Evolutionary conservation across 352 stramenopile genomes (phyloP).

Genomic region (Pythium inflatum): DNA sequence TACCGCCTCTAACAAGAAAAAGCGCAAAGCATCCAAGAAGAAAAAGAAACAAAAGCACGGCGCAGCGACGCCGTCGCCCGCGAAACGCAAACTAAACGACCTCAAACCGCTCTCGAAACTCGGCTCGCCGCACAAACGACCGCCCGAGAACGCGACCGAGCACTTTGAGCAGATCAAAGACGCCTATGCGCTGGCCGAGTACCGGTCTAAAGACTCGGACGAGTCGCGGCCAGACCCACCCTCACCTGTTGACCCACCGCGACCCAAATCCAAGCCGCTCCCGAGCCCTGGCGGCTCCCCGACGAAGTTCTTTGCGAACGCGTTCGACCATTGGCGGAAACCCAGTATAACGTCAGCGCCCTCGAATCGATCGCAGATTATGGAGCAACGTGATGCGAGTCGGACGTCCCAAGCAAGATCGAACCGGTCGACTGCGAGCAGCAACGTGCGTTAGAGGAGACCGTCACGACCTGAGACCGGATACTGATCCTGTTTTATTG

Average conservation of each 20-base stretch:
- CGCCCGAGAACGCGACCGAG: conserved; percentile 14
- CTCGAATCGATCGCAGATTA: conserved; percentile 15
- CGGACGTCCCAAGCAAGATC: conserved; percentile 17
- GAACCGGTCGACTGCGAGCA: conserved; percentile 7
- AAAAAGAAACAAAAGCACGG: conserved; percentile 43
- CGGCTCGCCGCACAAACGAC: not conserved
- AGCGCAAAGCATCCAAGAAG: conserved; percentile 46
- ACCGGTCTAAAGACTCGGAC: conserved; percentile 36
- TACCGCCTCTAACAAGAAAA: conserved; percentile 27
- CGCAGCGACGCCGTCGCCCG: conserved; percentile 9
- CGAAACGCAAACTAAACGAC: conserved; percentile 44
- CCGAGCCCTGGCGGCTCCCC: conserved; percentile 14
- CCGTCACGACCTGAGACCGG: too few relatives aligned
- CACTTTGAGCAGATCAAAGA: conserved; percentile 62
- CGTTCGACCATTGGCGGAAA: conserved; percentile 31
- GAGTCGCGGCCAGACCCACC: conserved; percentile 28
- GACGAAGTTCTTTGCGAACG: conserved; percentile 19
- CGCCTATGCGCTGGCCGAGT: conserved; percentile 47
- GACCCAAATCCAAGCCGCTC: conserved; percentile 13
- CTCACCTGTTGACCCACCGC: not conserved
- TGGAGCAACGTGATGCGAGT: conserved; percentile 22
- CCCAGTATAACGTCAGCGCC: not conserved
- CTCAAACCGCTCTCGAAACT: conserved; percentile 31
- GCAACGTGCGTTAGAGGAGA: conserved; percentile 18
- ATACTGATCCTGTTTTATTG: too few relatives aligned